Conservation (phyloP, 768 basidiomycete genomes). For the Favolaschia claudopus region DNA sequence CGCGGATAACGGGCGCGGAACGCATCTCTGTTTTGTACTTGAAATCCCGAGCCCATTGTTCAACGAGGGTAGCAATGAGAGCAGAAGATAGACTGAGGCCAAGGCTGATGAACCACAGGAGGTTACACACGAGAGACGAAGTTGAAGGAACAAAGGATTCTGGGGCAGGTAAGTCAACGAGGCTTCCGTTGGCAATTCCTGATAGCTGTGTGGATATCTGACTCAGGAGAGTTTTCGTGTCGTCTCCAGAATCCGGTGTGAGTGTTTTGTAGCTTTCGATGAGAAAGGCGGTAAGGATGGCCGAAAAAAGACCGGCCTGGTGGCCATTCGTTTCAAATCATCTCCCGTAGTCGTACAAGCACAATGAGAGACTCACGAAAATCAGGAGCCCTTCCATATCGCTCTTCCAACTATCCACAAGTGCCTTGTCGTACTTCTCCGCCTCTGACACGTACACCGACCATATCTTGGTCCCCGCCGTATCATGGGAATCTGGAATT, state of each 20-base stretch:
- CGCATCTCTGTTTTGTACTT: background rate
- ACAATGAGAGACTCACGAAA: background rate
- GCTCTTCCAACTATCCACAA: background rate
- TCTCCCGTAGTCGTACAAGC: too few species aligned
- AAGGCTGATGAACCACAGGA: slow-evolving; percentile 7
- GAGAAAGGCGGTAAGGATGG: slow-evolving; percentile 6
- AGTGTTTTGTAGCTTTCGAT: slow-evolving; percentile 9
- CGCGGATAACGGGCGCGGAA: background rate
- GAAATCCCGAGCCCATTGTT: slow-evolving; percentile 6
- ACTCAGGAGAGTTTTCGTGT: background rate
- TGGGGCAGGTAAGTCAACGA: too few species aligned
- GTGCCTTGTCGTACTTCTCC: background rate
- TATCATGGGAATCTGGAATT: too few species aligned
- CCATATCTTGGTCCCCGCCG: background rate
- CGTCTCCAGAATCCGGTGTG: background rate
- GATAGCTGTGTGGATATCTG: background rate
- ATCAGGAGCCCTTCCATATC: background rate
- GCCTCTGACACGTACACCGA: background rate
- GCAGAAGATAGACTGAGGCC: slow-evolving; percentile 6
- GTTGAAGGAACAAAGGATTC: too few species aligned
- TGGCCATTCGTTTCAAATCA: background rate
- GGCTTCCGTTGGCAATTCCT: background rate
- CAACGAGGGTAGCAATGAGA: background rate
- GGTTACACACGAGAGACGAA: background rate
- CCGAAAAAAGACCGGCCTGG: slow-evolving; percentile 11